Evolutionary conservation across 2,329 filamentous ascomycete species (phyloP), one percentile per base, ranked within the genome.

Genomic region (Xylaria sp.): DNA sequence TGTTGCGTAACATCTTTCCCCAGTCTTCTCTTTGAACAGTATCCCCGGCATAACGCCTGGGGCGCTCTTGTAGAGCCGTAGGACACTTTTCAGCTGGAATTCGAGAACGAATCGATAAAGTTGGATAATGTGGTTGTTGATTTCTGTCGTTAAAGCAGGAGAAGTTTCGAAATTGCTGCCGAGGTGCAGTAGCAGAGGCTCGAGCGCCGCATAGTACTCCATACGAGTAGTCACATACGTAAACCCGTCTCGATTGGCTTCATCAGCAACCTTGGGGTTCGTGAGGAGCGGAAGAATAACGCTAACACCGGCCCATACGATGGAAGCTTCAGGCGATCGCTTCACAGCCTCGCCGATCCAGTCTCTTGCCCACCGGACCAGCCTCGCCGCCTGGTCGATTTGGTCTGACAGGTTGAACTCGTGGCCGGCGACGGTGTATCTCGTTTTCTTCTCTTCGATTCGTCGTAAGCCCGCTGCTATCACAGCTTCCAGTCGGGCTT

Each of bases 301-400:
- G 64, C 70, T 76, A 64, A 79, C 73, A 66, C 78, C 79, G 3
- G 71, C 72, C 74, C 72, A 75, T 2, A 61, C 71, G 7, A 76
- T 54, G 5, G 74, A 75, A 17, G 73, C 76, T 49, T 74, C 67
- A 1, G 74, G 74, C 1, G 71, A 73, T 11, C 47, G 70, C 55
- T 72, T 72, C 47, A 74, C 69, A n/a, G 71, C 75, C 7, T 71
- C 60, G 8, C 55, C 54, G 28, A 76, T 65, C 40, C 61, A 68
- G 43, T 51, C 50, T 50, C 76, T 73, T 12, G 65, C 63, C 60
- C 67, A 60, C 45, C 68, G 31, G 2, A 72, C 57, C 3, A 72
- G 37, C 0, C 57, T 14, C 7, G 67, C 68, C 4, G 66, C 67
- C 12, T 72, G 46, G n/a, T 64, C 59, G 28, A 74, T 63, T n/a